Evolutionary conservation across 208 protist genomes (phyloP), one percentile per base, ranked within the genome.

Genomic region (Crithidia bombi): DNA sequence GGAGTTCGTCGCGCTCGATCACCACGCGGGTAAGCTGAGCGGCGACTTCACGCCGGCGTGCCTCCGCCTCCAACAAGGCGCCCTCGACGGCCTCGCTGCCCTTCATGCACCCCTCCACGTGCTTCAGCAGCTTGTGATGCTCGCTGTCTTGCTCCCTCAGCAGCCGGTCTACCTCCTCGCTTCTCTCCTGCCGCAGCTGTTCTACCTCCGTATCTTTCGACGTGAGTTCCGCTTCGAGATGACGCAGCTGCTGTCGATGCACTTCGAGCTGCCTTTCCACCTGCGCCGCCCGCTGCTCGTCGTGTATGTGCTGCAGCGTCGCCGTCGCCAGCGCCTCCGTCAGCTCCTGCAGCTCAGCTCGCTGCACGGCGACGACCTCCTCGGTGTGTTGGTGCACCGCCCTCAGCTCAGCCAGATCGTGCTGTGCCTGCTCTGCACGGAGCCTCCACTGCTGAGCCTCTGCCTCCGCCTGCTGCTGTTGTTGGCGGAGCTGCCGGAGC

Each of bases 51-150:
- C 62, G 68, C 19, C 77, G 68, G 5, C 49, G 33, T 33, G 47
- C 56, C 72, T 86, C 84, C 1, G 69, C 64, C 14, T 50, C 33
- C 41, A 79, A 28, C 21, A 91, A 26, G 21, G 75, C 79, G 23
- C 49, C 59, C 54, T 88, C 82, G 46, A 88, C 51, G 14, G 77
- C 59, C 44, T 81, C 76, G 12, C 79, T 81, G 56, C 74, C 69
- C 19, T 73, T 56, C 52, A 86, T 73, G 54, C 82, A 88, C 17
- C 75, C 70, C 46, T 79, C 68, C 36, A 88, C 80, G 4, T 78
- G 77, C 65, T n/a, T 56, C 7, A 58, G 66, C 35, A 82, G 54
- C 7, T 51, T 39, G 26, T 26, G 41, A 6, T 79, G 73, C 25
- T 64, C 69, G 1, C 50, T 52, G 17, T 70, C 62, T 28, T 82